A percentile compares a stretch with the other conserved stretches of the same genome.
phyloP scores from a whole-genome alignment of 768 basidiomycete genomes.

The Agaricus sinodeliciosus region DNA sequence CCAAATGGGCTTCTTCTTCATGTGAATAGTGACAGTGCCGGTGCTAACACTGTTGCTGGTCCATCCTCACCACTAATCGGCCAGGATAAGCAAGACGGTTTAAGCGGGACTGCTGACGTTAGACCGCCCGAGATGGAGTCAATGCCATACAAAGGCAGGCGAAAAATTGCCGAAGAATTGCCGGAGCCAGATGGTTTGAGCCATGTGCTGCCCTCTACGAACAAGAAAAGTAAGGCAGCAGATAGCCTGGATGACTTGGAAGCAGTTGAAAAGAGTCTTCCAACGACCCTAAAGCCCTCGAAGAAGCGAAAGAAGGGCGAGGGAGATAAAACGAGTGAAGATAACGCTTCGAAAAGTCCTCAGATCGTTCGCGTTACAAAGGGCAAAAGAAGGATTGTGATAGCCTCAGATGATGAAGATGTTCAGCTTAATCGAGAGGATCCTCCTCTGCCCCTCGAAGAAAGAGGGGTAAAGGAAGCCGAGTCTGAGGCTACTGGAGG shows the following conservation, averaged over 20 bases:
- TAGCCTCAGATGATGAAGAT: constrained; percentile 28
- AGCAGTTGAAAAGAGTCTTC: background rate
- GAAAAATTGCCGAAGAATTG: background rate
- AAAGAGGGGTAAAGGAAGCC: background rate
- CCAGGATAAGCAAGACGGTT: background rate
- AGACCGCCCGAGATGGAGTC: background rate
- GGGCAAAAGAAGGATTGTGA: constrained; percentile 19
- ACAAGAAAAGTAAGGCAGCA: background rate
- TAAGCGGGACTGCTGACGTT: background rate
- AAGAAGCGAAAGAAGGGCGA: constrained; percentile 26
- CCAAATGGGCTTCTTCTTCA: constrained; percentile 4
- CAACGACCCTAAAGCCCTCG: constrained; percentile 6
- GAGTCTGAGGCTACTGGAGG: constrained; percentile 11
- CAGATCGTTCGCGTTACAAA: constrained; percentile 10
- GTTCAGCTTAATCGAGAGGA: constrained; percentile 6
- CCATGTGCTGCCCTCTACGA: background rate
- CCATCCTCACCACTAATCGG: background rate
- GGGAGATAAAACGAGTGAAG: constrained; percentile 17
- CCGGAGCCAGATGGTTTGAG: background rate
- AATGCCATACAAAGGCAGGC: background rate
- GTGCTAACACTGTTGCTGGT: background rate
- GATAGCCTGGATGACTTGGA: background rate
- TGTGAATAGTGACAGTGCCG: background rate
- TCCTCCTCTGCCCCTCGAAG: background rate
- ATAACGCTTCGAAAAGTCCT: constrained; percentile 9